A percentile compares a stretch with the other conserved stretches of the same genome.
Evolutionary conservation across 2,329 filamentous ascomycete species (phyloP).

Genomic region (Neofusicoccum sp.): DNA sequence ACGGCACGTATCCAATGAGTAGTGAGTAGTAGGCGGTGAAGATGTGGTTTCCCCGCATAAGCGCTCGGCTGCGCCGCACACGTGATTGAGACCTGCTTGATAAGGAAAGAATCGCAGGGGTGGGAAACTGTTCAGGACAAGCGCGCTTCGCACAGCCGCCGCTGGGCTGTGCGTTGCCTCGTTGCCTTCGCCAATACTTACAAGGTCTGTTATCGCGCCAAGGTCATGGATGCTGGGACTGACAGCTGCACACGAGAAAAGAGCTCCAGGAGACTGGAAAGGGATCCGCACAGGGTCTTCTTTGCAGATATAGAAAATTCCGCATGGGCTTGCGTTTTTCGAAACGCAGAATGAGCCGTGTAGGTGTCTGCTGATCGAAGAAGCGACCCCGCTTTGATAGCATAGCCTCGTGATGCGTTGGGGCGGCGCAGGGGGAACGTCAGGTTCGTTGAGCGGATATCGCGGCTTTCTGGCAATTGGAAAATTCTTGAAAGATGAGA

Average conservation of each 20-base stretch:
- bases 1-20: neutral
- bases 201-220: neutral
- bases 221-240: neutral
- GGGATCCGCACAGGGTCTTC: neutral
- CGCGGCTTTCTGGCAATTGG: neutral
- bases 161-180: neutral
- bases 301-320: neutral
- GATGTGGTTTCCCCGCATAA: neutral
- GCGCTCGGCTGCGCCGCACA: constrained; percentile 12
- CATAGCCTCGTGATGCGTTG: neutral
- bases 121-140: neutral
- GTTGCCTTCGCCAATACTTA: neutral
- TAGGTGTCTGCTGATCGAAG: neutral
- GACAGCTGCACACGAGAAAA: neutral
- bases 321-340: neutral
- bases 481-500: neutral
- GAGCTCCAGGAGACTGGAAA: neutral
- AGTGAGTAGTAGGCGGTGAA: neutral
- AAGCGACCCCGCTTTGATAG: neutral
- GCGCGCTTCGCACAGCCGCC: neutral
- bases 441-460: neutral
- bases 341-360: neutral
- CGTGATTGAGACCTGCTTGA: neutral
- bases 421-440: neutral
- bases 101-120: neutral